Conservation (phyloP, 371 early-diverging fungal genomes). For the Apophysomyces sp. region DNA sequence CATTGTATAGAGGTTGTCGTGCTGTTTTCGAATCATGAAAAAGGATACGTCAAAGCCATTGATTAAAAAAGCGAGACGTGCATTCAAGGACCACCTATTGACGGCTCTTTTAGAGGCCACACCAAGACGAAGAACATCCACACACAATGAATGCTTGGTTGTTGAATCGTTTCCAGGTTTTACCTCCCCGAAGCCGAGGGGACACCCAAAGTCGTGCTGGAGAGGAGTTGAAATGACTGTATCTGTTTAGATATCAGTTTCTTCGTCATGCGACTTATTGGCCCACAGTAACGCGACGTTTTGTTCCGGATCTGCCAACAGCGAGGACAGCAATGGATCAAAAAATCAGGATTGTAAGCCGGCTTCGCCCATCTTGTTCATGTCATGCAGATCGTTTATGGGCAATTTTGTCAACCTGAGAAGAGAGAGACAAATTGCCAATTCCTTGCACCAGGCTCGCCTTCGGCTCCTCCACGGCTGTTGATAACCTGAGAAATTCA, state of each 20-base stretch:
- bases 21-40: constrained; percentile 8
- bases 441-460: too few species aligned
- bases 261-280: constrained; percentile 4
- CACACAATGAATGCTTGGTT: neutral
- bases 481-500: too few species aligned
- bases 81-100: neutral
- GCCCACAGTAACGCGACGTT: constrained; percentile 8
- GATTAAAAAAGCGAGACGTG: neutral
- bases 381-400: too few species aligned
- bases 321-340: constrained; percentile 19
- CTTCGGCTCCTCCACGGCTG: too few species aligned
- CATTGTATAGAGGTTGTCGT: constrained; percentile 4
- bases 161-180: constrained; percentile 8
- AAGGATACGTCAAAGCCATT: constrained; percentile 6
- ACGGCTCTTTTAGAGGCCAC: constrained; percentile 3
- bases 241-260: constrained; percentile 3
- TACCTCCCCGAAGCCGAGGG: constrained; percentile 5
- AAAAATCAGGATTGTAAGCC: constrained; percentile 23
- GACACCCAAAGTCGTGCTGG: neutral
- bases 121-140: constrained; percentile 1
- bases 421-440: too few species aligned
- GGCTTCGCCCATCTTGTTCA: constrained; percentile 22
- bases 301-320: constrained; percentile 1
- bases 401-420: too few species aligned
- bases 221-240: constrained; percentile 13